Conservation (phyloP, 2,329 filamentous ascomycete species). For the Alternaria longipes region DNA sequence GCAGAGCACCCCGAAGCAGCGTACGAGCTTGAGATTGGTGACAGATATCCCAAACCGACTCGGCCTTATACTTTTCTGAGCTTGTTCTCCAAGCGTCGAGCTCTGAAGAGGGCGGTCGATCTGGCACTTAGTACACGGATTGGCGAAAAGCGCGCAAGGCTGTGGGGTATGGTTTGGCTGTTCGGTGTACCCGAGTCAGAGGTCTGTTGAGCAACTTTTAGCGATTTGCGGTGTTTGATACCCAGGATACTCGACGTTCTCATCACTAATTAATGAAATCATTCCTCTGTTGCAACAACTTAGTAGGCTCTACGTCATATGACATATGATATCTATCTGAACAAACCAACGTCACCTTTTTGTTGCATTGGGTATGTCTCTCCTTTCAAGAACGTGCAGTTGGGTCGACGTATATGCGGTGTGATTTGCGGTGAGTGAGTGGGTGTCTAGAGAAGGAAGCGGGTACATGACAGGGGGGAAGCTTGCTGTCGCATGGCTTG, state of each 20-base stretch:
- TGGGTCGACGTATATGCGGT: background rate
- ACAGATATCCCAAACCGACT: background rate
- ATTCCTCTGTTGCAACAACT: background rate
- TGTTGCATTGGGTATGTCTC: background rate
- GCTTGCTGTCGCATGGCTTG: slow-evolving; percentile 7
- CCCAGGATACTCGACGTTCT: background rate
- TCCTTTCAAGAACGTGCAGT: background rate
- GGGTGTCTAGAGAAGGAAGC: background rate
- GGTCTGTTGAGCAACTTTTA: slow-evolving; percentile 3
- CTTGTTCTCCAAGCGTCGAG: slow-evolving; percentile 5
- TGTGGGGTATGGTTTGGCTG: slow-evolving; percentile 24
- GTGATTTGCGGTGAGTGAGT: background rate
- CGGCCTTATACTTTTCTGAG: background rate
- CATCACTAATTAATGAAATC: background rate
- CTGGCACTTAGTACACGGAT: slow-evolving; percentile 15
- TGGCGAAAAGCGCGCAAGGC: slow-evolving; percentile 17
- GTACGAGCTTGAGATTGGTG: background rate
- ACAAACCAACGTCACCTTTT: background rate
- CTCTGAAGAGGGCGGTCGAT: slow-evolving; percentile 6
- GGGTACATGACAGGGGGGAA: background rate
- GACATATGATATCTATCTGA: background rate
- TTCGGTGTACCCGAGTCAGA: slow-evolving; percentile 16
- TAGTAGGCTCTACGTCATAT: background rate
- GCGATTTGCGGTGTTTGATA: slow-evolving; percentile 11
- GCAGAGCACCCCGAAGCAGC: slow-evolving; percentile 16